phyloP scores from a whole-genome alignment of 352 stramenopile species.

The Stephanocyclus meneghinianus region DNA sequence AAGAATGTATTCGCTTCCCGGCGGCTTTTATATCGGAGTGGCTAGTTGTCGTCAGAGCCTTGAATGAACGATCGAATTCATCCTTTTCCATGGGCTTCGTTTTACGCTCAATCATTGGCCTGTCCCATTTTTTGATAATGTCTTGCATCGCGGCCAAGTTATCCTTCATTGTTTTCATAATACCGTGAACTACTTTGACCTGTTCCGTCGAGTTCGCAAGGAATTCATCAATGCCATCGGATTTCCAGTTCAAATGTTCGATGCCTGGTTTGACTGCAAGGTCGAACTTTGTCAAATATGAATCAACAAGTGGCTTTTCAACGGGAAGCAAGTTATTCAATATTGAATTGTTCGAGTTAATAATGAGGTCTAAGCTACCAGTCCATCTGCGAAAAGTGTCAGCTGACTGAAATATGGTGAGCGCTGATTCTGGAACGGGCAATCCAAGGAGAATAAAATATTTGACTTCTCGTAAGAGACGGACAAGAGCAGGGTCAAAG shows the following conservation, averaged over 20 bases:
- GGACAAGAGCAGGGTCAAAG: conserved; percentile 95
- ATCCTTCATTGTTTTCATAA: conserved; percentile 90
- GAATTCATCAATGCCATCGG: conserved; percentile 89
- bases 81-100: conserved; percentile 93
- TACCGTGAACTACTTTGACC: conserved; percentile 86
- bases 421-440: conserved; percentile 90
- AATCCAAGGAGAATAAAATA: conserved; percentile 94
- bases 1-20: conserved; percentile 92
- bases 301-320: conserved; percentile 92
- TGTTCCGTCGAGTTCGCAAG: conserved; percentile 94
- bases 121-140: conserved; percentile 91
- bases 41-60: conserved; percentile 89
- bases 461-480: conserved; percentile 96
- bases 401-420: conserved; percentile 93
- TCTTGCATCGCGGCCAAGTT: conserved; percentile 92
- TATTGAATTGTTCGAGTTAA: conserved; percentile 97
- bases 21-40: conserved; percentile 94
- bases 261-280: conserved; percentile 90
- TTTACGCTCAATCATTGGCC: conserved; percentile 92
- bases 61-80: conserved; percentile 94
- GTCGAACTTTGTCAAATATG: conserved; percentile 96
- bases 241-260: conserved; percentile 95
- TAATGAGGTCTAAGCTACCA: conserved; percentile 95
- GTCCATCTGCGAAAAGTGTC: conserved; percentile 94
- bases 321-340: conserved; percentile 94